Percentiles rank a stretch among this genome's conserved stretches.
phyloP scores from a whole-genome alignment of 805 yeast species.

The Tetrapisispora pingtungensis region DNA sequence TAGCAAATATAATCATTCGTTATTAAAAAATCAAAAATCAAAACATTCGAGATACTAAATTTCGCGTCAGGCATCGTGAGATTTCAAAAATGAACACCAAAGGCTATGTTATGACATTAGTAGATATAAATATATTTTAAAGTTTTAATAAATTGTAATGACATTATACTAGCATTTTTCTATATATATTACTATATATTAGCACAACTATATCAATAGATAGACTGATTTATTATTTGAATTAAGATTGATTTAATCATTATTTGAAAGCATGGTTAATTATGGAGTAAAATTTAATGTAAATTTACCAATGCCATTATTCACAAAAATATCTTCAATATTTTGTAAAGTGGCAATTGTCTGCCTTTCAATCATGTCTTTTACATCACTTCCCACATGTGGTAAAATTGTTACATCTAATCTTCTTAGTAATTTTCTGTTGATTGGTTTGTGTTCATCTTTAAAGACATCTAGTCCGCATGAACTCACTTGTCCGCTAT shows the following conservation, averaged over 20 bases:
- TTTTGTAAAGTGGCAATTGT: conserved; percentile 46
- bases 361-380: conserved; percentile 43
- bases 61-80: background rate
- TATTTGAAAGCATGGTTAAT: no score
- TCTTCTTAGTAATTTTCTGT: conserved; percentile 40
- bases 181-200: no score
- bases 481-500: conserved; percentile 48
- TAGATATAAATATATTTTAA: no score
- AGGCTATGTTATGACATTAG: no score
- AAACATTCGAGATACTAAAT: background rate
- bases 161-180: no score
- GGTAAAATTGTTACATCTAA: conserved; percentile 60
- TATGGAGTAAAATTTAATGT: background rate
- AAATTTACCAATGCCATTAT: conserved; percentile 32
- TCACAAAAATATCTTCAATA: conserved; percentile 36
- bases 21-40: background rate
- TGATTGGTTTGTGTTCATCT: conserved; percentile 45
- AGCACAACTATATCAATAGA: no score
- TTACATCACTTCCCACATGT: conserved; percentile 61
- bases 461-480: conserved; percentile 70
- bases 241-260: no score
- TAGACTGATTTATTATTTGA: no score
- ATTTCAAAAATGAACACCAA: no score
- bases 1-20: background rate
- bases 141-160: no score